Percentiles rank a stretch among this genome's conserved stretches.
These are phyloP conservation scores for Fraxinus latifolia DNA, from an alignment of 305 asterid species.

Conservation along the genomic window DNA sequence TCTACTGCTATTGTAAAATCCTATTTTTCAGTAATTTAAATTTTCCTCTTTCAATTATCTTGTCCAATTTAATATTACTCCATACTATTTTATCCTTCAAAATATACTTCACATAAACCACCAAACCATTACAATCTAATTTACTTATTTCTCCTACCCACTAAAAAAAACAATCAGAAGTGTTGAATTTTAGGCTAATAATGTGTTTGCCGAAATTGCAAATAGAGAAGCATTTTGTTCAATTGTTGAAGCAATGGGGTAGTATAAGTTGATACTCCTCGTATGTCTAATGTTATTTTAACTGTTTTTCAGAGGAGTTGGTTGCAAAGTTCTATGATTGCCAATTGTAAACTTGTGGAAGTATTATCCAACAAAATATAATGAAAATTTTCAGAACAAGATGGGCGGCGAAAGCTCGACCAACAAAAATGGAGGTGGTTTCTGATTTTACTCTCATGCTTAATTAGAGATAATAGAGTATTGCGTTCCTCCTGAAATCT, in stretches of 20 bases:
- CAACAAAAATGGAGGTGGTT: background rate
- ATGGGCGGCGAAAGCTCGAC: background rate
- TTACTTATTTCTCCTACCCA: too few species aligned
- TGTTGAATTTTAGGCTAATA: background rate
- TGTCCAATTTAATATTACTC: too few species aligned
- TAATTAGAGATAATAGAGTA: background rate
- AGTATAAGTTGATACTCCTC: background rate
- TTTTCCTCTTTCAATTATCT: too few species aligned
- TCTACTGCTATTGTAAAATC: too few species aligned
- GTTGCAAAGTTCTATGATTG: background rate
- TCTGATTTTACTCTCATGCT: background rate
- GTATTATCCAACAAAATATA: background rate
- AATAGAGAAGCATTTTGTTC: background rate
- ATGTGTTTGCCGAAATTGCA: background rate
- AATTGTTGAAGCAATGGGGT: background rate
- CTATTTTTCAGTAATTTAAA: too few species aligned
- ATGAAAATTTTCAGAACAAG: background rate
- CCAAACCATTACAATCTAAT: too few species aligned
- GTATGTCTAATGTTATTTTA: background rate
- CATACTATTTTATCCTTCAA: too few species aligned
- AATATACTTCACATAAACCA: too few species aligned
- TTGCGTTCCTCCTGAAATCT: background rate
- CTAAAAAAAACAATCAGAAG: background rate
- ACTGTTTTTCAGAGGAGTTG: background rate
- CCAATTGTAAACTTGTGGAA: background rate